phyloP scores from a whole-genome alignment of 768 basidiomycete genomes.

The Boletellus ananas region DNA sequence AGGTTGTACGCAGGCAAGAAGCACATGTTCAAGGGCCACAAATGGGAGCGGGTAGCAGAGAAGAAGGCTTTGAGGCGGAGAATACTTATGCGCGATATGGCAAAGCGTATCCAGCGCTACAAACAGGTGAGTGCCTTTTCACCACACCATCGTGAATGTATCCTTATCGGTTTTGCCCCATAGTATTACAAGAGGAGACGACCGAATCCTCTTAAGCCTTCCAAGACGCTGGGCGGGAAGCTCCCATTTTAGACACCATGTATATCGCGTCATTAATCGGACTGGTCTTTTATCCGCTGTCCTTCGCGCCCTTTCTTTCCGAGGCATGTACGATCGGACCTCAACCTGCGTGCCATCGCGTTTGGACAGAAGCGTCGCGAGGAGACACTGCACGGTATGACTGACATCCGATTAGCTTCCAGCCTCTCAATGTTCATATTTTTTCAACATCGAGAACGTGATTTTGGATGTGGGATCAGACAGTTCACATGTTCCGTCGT shows the following conservation, averaged over 20 bases:
- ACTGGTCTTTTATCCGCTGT: neutral
- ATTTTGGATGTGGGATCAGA: too few species aligned
- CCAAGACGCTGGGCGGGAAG: conserved; percentile 45
- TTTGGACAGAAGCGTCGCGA: neutral
- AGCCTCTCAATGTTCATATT: too few species aligned
- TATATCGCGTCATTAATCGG: conserved; percentile 5
- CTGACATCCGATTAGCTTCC: too few species aligned
- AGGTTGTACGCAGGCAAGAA: conserved; percentile 72
- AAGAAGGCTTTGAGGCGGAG: conserved; percentile 45
- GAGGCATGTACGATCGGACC: neutral
- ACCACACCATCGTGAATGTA: neutral
- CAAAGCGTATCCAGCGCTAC: conserved; percentile 59
- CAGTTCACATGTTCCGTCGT: too few species aligned
- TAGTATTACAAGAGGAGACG: conserved; percentile 37
- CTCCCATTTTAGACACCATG: conserved; percentile 51
- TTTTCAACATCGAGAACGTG: too few species aligned
- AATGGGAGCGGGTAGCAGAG: conserved; percentile 64
- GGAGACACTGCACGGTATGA: too few species aligned
- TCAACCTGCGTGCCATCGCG: neutral
- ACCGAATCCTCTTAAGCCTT: conserved; percentile 57
- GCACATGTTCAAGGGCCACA: conserved; percentile 93
- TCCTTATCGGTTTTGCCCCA: neutral
- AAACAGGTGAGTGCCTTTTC: conserved; percentile 48
- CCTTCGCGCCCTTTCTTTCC: neutral
- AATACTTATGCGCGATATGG: conserved; percentile 68